Evolutionary conservation across 2,329 filamentous ascomycete genomes (phyloP).

Genomic region (Penicillium sp.): DNA sequence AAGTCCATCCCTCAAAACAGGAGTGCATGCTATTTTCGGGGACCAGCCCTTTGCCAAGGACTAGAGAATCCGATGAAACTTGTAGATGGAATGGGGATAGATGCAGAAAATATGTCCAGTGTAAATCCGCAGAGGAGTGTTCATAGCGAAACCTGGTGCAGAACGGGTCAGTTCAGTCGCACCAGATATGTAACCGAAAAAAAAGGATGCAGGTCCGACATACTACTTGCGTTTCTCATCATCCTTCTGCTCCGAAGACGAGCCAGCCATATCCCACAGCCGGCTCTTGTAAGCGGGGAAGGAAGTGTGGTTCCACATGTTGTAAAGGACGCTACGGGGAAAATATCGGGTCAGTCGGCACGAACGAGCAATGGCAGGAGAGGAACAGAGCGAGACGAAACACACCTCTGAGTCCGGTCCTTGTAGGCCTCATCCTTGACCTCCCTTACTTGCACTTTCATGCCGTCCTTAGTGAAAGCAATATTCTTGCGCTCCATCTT

Average conservation of each 20-base stretch:
- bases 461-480: constrained; percentile 51
- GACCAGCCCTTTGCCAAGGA: neutral
- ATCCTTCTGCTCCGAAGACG: constrained; percentile 9
- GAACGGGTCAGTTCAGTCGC: neutral
- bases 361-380: neutral
- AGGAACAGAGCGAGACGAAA: neutral
- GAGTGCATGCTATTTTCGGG: neutral
- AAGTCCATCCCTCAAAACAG: neutral
- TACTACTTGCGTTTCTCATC: constrained; percentile 25
- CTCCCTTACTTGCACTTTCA: constrained; percentile 54
- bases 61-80: neutral
- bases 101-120: neutral
- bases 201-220: neutral
- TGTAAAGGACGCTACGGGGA: constrained; percentile 37
- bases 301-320: constrained; percentile 42
- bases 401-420: constrained; percentile 51
- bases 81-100: neutral
- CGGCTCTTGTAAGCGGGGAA: constrained; percentile 42
- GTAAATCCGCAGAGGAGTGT: neutral
- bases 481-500: constrained; percentile 59
- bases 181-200: neutral
- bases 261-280: constrained; percentile 33
- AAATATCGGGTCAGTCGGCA: neutral
- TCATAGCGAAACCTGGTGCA: neutral
- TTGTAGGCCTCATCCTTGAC: constrained; percentile 50